phyloP scores from a whole-genome alignment of 768 basidiomycete genomes.

The Mycena vitilis region DNA sequence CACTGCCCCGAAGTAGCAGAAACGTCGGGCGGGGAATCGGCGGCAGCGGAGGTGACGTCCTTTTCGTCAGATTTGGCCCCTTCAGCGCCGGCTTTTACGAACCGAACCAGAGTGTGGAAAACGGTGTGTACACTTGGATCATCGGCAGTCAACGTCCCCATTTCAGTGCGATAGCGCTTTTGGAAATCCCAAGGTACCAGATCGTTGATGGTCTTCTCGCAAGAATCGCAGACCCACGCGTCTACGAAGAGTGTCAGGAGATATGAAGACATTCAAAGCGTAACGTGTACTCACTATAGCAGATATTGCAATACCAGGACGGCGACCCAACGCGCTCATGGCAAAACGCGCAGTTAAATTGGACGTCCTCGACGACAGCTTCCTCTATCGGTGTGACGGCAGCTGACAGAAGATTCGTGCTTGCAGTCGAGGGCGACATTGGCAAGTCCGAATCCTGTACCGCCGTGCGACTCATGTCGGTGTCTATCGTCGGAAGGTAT shows the following conservation, averaged over 20 bases:
- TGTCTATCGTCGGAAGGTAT: slow-evolving; percentile 8
- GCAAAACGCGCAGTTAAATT: slow-evolving; percentile 4
- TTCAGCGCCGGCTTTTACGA: background rate
- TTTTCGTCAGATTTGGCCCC: background rate
- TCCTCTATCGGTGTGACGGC: slow-evolving; percentile 10
- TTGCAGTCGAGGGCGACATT: background rate
- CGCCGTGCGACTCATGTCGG: background rate
- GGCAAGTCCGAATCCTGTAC: background rate
- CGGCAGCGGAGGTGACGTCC: background rate
- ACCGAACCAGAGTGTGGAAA: slow-evolving; percentile 12
- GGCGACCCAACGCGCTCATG: slow-evolving; percentile 5
- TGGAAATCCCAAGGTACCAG: slow-evolving; percentile 19
- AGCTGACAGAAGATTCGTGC: background rate
- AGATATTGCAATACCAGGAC: slow-evolving; percentile 22
- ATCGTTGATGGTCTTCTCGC: slow-evolving; percentile 15
- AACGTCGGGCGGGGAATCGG: background rate
- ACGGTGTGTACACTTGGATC: slow-evolving; percentile 3
- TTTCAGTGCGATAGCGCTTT: slow-evolving; percentile 17
- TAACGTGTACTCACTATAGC: background rate
- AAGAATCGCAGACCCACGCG: slow-evolving; percentile 27
- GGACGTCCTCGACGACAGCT: background rate
- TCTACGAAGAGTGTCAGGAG: background rate
- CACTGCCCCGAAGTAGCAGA: slow-evolving; percentile 3
- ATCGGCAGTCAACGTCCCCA: background rate
- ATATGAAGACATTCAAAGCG: no score